Conservation (phyloP, 805 yeast genomes). For the Spencermartinsiella europaea region DNA sequence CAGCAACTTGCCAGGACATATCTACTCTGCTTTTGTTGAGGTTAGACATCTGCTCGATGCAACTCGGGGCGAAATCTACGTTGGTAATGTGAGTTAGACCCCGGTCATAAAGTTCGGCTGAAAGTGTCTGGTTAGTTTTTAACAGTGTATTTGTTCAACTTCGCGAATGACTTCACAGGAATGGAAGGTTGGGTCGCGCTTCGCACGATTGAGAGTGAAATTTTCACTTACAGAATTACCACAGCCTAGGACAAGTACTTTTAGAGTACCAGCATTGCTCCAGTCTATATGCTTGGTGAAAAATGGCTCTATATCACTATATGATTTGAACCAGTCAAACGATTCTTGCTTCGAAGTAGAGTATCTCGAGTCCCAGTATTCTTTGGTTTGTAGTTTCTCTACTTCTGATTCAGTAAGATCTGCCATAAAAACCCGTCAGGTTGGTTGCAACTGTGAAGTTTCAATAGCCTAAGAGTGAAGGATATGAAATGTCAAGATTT, state of each 20-base stretch:
- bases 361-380: slow-evolving; percentile 1
- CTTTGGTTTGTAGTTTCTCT: slow-evolving; percentile 3
- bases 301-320: slow-evolving; percentile 1
- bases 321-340: slow-evolving; percentile 6
- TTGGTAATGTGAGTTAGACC: slow-evolving; percentile 3
- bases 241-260: slow-evolving; percentile 6
- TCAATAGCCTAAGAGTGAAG: no score
- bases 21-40: neutral
- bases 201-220: neutral
- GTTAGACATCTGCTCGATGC: slow-evolving; percentile 5
- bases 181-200: no score
- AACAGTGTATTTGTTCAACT: no score
- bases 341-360: neutral
- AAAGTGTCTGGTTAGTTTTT: slow-evolving; percentile 1
- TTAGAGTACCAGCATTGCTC: neutral
- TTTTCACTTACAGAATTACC: slow-evolving; percentile 2
- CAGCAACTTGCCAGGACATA: slow-evolving; percentile 3
- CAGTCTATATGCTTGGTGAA: slow-evolving; percentile 1
- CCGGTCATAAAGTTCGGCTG: neutral
- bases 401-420: slow-evolving; percentile 5
- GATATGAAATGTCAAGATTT: no score
- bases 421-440: no score
- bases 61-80: slow-evolving; percentile 3
- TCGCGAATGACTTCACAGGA: no score
- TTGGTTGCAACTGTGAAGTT: no score